Evolutionary conservation across 2,329 filamentous ascomycete genomes (phyloP).

Genomic region (Cadophora malorum): DNA sequence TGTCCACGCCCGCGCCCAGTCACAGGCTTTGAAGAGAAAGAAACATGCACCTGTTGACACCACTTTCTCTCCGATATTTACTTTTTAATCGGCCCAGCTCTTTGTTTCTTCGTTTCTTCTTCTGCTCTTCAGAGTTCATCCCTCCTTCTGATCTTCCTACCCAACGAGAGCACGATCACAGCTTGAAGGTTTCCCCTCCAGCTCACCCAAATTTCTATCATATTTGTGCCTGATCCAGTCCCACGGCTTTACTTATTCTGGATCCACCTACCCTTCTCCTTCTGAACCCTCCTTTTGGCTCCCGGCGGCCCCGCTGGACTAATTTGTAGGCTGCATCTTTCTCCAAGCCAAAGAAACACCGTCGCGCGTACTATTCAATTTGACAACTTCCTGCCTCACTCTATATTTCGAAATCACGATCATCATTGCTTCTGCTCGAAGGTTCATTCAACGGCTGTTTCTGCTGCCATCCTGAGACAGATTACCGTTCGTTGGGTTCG

Average conservation of each 20-base stretch:
- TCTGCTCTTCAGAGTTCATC: conserved; percentile 1
- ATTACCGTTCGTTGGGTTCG: conserved; percentile 10
- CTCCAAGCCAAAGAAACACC: conserved; percentile 1
- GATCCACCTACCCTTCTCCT: not conserved
- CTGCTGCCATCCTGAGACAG: conserved; percentile 16
- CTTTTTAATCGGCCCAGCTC: not conserved
- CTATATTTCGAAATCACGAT: not conserved
- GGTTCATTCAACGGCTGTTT: not conserved
- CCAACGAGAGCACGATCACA: not conserved
- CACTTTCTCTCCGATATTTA: conserved; percentile 5
- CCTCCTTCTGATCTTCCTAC: not conserved
- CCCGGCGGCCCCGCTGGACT: not conserved
- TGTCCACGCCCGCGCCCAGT: not conserved
- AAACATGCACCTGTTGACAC: not conserved
- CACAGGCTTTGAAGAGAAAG: not conserved
- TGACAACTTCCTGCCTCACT: not conserved
- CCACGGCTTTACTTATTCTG: conserved; percentile 10
- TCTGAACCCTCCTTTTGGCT: conserved; percentile 4
- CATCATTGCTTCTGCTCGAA: conserved; percentile 2
- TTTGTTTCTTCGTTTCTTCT: not conserved
- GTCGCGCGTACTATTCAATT: conserved; percentile 5
- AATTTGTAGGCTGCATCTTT: conserved; percentile 2
- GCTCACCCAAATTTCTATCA: not conserved
- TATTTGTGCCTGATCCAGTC: not conserved
- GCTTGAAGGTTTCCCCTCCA: not conserved